Evolutionary conservation across 257 asterid species (phyloP), one percentile per base, ranked within the genome.

Genomic region (Plantago ovata): DNA sequence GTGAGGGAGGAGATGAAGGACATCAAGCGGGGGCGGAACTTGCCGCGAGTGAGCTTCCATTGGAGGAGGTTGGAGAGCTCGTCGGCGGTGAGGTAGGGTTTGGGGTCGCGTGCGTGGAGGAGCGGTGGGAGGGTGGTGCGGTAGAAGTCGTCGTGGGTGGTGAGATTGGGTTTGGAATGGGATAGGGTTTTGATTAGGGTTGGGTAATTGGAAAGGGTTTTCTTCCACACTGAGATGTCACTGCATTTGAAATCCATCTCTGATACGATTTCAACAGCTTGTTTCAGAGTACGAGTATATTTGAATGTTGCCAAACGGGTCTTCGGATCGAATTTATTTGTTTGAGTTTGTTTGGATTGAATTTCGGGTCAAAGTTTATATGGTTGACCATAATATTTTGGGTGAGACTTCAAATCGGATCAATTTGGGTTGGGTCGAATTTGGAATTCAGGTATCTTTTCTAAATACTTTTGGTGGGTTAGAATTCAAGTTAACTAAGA

Each of bases 21-120:
- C 43, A 84, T 44, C 10, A 90, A 71, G 69, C 98, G 83, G 3
- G 96, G 96, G 71, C 96, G 77, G 87, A 91, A 87, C 73, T 90
- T 90, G 1, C 96, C 96, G 44, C 98, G 81, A 33, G 80, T 62
- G 63, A 90, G 95, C 76, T 90, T 90, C 98, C 98, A 90, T 62
- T 87, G 83, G 89, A 87, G 80, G 58, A 90, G 84, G 50, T 81
- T 60, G 28, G 87, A 65, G 70, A 90, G 94, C 62, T 90, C 98
- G 0, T 66, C 46, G 23, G 78, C 71, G 19, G 89, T 82, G 56
- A 90, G 75, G 73, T 84, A 80, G 28, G 95, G 89, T 20, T 48
- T 66, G 58, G 95, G 98, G 81, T 70, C 75, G 33, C 96, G 83
- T 23, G 64, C 52, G 58, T 61, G 87, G 70, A 91, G 79, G 48